Base-by-base conservation (phyloP, 768 basidiomycete species). In the Serendipita sp. region DNA sequence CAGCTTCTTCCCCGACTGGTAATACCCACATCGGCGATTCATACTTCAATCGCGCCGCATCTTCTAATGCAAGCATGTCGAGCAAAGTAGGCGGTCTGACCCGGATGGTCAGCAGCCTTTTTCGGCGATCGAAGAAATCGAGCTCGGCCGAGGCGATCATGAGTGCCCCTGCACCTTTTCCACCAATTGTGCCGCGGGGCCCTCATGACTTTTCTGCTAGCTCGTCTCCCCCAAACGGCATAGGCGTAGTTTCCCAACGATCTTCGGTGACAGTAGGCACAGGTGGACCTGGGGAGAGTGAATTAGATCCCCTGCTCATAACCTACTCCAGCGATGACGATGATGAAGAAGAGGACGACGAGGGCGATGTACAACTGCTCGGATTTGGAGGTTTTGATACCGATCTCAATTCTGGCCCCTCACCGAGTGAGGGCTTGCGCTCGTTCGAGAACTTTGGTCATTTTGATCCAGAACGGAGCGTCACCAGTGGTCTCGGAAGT, bases 121-220 rank as follows among this genome's bases (percentile, higher is more conserved):
- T 60, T 30, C 56, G 56, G 16, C 56, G 56, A 10, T 60, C 56
- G 30, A 60, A 60, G 35, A 60, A 60, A 35, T 60, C 56, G 56
- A 60, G 30, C 34, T 60, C 56, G 37, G 56, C 56, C 18, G 56
- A 60, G 34, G 56, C 56, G 8, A 60, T 60, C 34, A 60, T 60
- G 56, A 60, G 28, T 8, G 34, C 18, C 5, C 56, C 56, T n/a
- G 16, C 56, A n/a, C 28, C 56, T 3, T 24, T 60, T 24, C n/a
- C 56, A 3, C 56, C 56, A n/a, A 60, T 60, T 35, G 56, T 60
- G 8, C 56, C 56, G 8, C 28, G 56, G 18, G 8, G 7, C n/a
- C 56, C 10, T n/a, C 28, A 60, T 30, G 56, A 60, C 37, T 34
- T 37, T n/a, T 60, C 56, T n/a, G 56, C 56, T 18, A 30, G 30